Base-by-base conservation (phyloP, 2,329 filamentous ascomycete species). In the Cryphonectria radicalis region DNA sequence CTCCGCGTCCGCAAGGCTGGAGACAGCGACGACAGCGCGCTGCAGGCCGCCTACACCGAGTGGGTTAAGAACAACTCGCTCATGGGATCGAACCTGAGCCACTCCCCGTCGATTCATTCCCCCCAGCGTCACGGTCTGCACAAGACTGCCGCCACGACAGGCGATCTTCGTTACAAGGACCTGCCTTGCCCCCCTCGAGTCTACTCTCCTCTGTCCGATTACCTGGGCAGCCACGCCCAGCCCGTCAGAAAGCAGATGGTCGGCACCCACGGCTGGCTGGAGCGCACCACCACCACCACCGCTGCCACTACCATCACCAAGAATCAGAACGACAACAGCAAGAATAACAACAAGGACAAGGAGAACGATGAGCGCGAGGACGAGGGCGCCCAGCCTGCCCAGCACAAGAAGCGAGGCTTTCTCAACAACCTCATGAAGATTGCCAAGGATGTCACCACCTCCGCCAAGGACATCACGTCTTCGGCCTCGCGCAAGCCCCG, bases 191-290 rank as follows among this genome's bases (percentile, higher is more conserved):
- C 40, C 11, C 28, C 67, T 35, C 28, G 76, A 77, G 35, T 73
- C 77, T 86, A 82, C 72, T 85, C 83, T 3, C 84, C 84, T 0
- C 77, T 86, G 2, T 79, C 80, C 7, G 77, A 84, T 0, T 83
- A 84, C 66, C 83, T 85, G 67, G 79, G 80, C 42, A 81, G 79
- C 3, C 74, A 79, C n/a, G 81, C 78, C 14, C 80, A 80, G 17
- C 81, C 83, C 1, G 82, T 82, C 0, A 81, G 81, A 53, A 89
- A 89, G 80, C 84, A 80, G 3, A 77, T 90, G 77, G 84, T 89
- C 70, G 87, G 88, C 3, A 79, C 85, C 3, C 84, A 87, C 64
- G 88, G 88, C 32, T 90, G 87, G 87, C 81, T 89, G 2, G 87
- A 89, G 76, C 81, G 82, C 22, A 84, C 81, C 1, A 76, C 79